These are phyloP conservation scores for Hypoxylon crocopeplum DNA, from an alignment of 495 filamentous ascomycete genomes.

Conservation along the genomic window DNA sequence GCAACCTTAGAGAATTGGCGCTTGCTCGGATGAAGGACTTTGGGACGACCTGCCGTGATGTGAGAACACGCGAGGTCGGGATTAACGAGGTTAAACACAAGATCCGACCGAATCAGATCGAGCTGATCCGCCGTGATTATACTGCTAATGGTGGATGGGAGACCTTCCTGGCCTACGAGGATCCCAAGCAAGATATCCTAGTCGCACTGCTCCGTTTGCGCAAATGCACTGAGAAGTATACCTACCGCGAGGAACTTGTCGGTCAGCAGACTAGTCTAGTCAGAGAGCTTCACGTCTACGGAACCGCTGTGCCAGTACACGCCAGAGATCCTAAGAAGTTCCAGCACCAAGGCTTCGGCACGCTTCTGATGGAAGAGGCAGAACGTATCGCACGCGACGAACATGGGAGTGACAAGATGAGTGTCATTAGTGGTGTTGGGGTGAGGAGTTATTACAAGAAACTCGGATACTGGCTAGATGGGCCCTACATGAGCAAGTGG, in stretches of 20 bases:
- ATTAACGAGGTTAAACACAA: slow-evolving; percentile 99
- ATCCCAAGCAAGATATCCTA: slow-evolving; percentile 97
- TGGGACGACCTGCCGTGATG: slow-evolving; percentile 94
- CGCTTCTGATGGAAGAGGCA: slow-evolving; percentile 95
- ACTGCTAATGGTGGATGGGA: slow-evolving; percentile 96
- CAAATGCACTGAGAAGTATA: slow-evolving; percentile 88
- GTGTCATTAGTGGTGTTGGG: slow-evolving; percentile 93
- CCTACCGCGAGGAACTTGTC: slow-evolving; percentile 86
- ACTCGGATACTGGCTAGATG: slow-evolving; percentile 90
- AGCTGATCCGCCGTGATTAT: slow-evolving; percentile 96
- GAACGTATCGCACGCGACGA: slow-evolving; percentile 93
- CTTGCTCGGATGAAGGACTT: slow-evolving; percentile 98
- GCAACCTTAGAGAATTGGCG: slow-evolving; percentile 92
- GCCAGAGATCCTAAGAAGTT: slow-evolving; percentile 93
- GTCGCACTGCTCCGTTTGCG: slow-evolving; percentile 89
- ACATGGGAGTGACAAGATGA: slow-evolving; percentile 91
- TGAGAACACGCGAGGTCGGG: slow-evolving; percentile 96
- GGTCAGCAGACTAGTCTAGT: slow-evolving; percentile 90
- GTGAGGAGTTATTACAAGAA: slow-evolving; percentile 93
- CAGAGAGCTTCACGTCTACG: slow-evolving; percentile 95
- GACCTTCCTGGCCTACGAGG: slow-evolving; percentile 96
- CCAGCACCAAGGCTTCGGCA: slow-evolving; percentile 97
- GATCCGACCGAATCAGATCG: slow-evolving; percentile 93
- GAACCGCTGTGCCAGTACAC: slow-evolving; percentile 92
- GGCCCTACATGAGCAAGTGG: slow-evolving; percentile 86